A percentile compares a stretch with the other conserved stretches of the same genome.
Conservation (phyloP, 306 rosid species). For the Citrullus amarus region DNA sequence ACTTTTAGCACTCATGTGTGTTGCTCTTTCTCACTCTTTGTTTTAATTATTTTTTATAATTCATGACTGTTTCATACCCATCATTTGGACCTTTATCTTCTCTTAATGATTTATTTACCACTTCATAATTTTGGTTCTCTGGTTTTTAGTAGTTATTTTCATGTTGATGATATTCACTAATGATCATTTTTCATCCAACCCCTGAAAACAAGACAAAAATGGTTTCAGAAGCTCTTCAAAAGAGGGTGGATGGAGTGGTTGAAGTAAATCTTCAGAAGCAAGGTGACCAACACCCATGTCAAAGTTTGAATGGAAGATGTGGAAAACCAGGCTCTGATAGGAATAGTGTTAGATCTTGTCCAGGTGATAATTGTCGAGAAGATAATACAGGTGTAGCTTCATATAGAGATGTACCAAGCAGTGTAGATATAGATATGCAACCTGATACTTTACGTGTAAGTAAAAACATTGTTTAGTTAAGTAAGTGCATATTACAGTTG, state of each 20-base stretch:
- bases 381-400: slow-evolving; percentile 10
- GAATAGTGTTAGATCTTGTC: slow-evolving; percentile 10
- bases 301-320: slow-evolving; percentile 19
- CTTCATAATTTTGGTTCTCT: not conserved
- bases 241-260: slow-evolving; percentile 36
- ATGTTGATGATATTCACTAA: not conserved
- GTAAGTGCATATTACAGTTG: not conserved
- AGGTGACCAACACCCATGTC: slow-evolving; percentile 17
- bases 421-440: slow-evolving; percentile 8
- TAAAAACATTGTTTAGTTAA: not conserved
- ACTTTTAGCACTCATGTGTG: not conserved
- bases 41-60: not conserved
- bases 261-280: slow-evolving; percentile 38
- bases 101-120: not conserved
- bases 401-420: slow-evolving; percentile 7
- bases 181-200: slow-evolving; percentile 18
- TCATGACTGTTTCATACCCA: too few species aligned
- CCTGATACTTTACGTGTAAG: slow-evolving; percentile 29
- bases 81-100: not conserved
- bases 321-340: slow-evolving; percentile 24
- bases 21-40: not conserved
- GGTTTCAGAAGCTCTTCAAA: slow-evolving; percentile 26
- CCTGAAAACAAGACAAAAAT: slow-evolving; percentile 15
- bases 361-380: slow-evolving; percentile 20
- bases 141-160: not conserved